phyloP scores from a whole-genome alignment of 1,139 yeast species.

The Saccharomyces hybrid region DNA sequence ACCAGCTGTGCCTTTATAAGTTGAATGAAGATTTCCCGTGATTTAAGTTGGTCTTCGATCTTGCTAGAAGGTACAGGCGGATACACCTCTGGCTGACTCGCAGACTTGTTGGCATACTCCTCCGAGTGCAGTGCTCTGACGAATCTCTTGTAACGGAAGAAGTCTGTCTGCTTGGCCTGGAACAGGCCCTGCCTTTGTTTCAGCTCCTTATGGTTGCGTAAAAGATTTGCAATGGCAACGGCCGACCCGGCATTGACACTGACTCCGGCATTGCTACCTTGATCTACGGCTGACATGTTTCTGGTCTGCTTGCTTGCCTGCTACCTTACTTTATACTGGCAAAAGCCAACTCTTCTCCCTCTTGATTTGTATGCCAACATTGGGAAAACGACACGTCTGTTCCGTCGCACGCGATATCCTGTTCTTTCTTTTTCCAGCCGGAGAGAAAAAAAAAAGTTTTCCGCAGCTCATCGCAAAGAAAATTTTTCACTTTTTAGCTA shows the following conservation, averaged over 20 bases:
- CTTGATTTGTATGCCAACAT: background rate
- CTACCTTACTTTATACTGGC: background rate
- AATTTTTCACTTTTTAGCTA: background rate
- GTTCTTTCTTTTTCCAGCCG: background rate
- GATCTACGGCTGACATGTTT: constrained; percentile 7
- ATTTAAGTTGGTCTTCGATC: constrained; percentile 37
- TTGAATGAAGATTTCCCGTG: constrained; percentile 53
- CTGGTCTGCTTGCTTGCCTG: background rate
- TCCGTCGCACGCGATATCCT: background rate
- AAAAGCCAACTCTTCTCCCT: background rate
- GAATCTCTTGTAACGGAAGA: constrained; percentile 81
- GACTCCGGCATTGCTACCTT: background rate
- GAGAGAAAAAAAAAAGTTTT: background rate
- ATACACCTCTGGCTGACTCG: constrained; percentile 47
- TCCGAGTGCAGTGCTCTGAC: constrained; percentile 68
- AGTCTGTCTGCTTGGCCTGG: constrained; percentile 62
- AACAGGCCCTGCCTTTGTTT: constrained; percentile 77
- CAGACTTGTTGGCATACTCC: constrained; percentile 54
- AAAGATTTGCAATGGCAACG: constrained; percentile 58
- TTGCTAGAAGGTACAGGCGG: constrained; percentile 39
- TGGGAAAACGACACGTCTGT: background rate
- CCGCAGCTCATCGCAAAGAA: constrained; percentile 1
- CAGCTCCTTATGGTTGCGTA: constrained; percentile 55
- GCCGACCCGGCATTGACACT: constrained; percentile 30
- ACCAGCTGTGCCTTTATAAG: constrained; percentile 70